These are phyloP conservation scores for Eutypa lata DNA, from an alignment of 2,329 filamentous ascomycete genomes.

Conservation along the genomic window DNA sequence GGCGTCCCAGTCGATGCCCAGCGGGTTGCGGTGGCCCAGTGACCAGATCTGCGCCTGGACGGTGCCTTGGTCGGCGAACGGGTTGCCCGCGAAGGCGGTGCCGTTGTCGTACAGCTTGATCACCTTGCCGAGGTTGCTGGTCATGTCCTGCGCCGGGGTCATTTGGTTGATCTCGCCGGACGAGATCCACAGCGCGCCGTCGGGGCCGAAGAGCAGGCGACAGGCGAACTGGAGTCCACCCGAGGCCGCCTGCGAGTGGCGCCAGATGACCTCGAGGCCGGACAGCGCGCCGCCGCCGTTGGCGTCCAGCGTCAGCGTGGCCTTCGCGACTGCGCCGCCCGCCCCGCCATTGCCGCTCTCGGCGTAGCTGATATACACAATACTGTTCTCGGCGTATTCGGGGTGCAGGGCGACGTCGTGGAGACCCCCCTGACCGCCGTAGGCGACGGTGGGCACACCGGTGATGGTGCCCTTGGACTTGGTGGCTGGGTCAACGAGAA, in stretches of 20 bases:
- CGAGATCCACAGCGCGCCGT: conserved; percentile 29
- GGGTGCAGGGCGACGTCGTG: conserved; percentile 32
- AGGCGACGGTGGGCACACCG: conserved; percentile 28
- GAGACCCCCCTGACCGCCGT: conserved; percentile 31
- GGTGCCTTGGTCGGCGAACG: conserved; percentile 27
- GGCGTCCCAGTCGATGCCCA: conserved; percentile 32
- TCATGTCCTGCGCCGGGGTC: conserved; percentile 27
- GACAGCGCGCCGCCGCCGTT: conserved; percentile 27
- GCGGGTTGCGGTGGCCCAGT: conserved; percentile 30
- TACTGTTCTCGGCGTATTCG: conserved; percentile 27
- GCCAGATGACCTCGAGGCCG: conserved; percentile 30
- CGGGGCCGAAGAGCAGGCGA: conserved; percentile 28
- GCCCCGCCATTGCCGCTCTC: conserved; percentile 22
- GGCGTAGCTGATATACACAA: conserved; percentile 32
- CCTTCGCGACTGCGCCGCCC: conserved; percentile 28
- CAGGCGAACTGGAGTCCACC: conserved; percentile 29
- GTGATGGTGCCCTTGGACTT: conserved; percentile 27
- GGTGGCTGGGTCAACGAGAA: conserved; percentile 26
- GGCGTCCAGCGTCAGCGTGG: conserved; percentile 26
- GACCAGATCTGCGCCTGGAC: conserved; percentile 29
- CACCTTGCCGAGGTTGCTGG: conserved; percentile 32
- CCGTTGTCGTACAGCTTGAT: conserved; percentile 31
- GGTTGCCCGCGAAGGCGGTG: conserved; percentile 28
- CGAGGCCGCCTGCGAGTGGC: conserved; percentile 25
- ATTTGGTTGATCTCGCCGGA: conserved; percentile 32